Evolutionary conservation across 2,329 filamentous ascomycete genomes (phyloP).

Genomic region (Phyllosticta citrichinensis): DNA sequence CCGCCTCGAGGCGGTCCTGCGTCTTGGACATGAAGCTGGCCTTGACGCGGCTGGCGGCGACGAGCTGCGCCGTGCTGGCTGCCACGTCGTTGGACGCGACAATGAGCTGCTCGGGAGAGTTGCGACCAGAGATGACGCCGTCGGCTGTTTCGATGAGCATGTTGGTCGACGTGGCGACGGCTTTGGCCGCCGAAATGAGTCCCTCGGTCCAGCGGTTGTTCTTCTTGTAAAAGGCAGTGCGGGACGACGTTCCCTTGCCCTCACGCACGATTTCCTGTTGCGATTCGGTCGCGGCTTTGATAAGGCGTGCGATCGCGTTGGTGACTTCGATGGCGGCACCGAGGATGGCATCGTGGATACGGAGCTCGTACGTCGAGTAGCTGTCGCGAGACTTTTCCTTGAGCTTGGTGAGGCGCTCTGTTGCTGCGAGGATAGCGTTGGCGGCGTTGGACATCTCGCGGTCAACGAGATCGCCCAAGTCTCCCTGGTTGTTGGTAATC

Average conservation of each 20-base stretch:
- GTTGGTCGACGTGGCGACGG: conserved; percentile 87
- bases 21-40: conserved; percentile 97
- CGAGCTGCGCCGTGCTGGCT: conserved; percentile 89
- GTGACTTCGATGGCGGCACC: conserved; percentile 90
- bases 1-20: conserved; percentile 82
- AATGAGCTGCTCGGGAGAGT: conserved; percentile 93
- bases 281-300: conserved; percentile 85
- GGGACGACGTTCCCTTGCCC: conserved; percentile 75
- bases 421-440: conserved; percentile 87
- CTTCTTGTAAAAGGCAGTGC: conserved; percentile 98
- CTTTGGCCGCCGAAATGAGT: conserved; percentile 92
- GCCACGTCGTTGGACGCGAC: conserved; percentile 96
- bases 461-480: conserved; percentile 88
- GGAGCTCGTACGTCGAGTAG: conserved; percentile 92
- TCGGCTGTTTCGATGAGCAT: conserved; percentile 96
- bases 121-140: conserved; percentile 82
- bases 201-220: conserved; percentile 99
- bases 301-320: conserved; percentile 83
- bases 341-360: conserved; percentile 90
- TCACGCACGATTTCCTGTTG: conserved; percentile 96
- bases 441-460: conserved; percentile 86
- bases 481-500: conserved; percentile 66
- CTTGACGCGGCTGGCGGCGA: conserved; percentile 92
- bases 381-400: conserved; percentile 94
- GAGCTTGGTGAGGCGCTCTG: conserved; percentile 78